Percentiles rank a stretch among this genome's conserved stretches.
Evolutionary conservation across 768 basidiomycete genomes (phyloP).

Genomic region (Suillus tomentosus): DNA sequence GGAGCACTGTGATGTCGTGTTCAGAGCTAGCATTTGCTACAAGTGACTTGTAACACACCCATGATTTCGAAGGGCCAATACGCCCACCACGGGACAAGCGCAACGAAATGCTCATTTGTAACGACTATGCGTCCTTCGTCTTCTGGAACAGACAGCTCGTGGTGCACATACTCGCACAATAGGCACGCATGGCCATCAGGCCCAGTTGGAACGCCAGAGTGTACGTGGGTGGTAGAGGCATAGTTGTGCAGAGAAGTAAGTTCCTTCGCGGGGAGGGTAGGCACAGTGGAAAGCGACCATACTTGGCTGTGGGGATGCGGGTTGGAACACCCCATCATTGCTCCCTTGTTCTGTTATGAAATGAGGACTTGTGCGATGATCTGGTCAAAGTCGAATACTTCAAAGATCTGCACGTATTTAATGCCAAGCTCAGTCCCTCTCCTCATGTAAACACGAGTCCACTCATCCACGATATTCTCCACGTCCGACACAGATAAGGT

Average conservation of each 20-base stretch:
- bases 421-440: slow-evolving; percentile 69
- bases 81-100: slow-evolving; percentile 94
- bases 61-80: slow-evolving; percentile 90
- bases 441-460: slow-evolving; percentile 64
- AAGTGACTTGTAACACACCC: slow-evolving; percentile 38
- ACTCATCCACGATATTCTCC: slow-evolving; percentile 64
- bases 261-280: slow-evolving; percentile 70
- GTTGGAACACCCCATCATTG: slow-evolving; percentile 95
- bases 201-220: slow-evolving; percentile 53
- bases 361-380: slow-evolving; percentile 15
- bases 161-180: slow-evolving; percentile 77
- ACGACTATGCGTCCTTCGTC: slow-evolving; percentile 64
- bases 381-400: slow-evolving; percentile 49
- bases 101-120: slow-evolving; percentile 76
- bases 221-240: slow-evolving; percentile 33
- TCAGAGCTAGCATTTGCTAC: background rate
- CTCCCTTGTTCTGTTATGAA: slow-evolving; percentile 75
- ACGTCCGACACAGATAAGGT: slow-evolving; percentile 61
- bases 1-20: slow-evolving; percentile 54
- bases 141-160: slow-evolving; percentile 51
- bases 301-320: slow-evolving; percentile 94
- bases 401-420: slow-evolving; percentile 86
- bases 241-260: slow-evolving; percentile 58
- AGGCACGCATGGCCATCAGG: slow-evolving; percentile 63
- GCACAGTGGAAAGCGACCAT: slow-evolving; percentile 77